Evolutionary conservation across 768 basidiomycete species (phyloP), one percentile per base, ranked within the genome.

Genomic region (Macrocybe gigantea): DNA sequence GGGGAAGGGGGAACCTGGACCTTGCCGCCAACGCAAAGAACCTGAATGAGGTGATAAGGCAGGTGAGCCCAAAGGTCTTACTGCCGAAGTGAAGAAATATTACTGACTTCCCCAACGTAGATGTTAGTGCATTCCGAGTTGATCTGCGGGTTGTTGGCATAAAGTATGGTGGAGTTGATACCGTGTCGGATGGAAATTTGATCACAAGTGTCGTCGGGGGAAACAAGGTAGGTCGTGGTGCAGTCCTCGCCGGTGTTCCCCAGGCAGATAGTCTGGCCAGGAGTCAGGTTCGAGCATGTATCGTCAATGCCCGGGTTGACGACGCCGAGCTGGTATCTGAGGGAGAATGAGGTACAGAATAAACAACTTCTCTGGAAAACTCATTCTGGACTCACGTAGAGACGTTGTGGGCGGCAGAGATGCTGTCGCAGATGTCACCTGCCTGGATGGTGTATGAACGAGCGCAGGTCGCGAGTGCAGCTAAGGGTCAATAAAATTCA

Each of bases 121-220:
- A 91, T 69, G 70, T 89, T 89, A 33, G 60, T 61, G 64, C 81
- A 85, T 0, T 60, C 67, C 0, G 40, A 2, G 56, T 79, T 53
- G 55, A 90, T 72, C 63, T 88, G 82, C 13, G 86, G 88, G 77
- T 92, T 92, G 78, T 90, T 89, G 49, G 53, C 11, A 59, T 62
- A 69, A 31, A 92, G 69, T 5, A 80, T 70, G 34, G 78, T 78
- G 22, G 55, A 48, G 70, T 82, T 77, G 63, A 85, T 56, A 33
- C 68, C 63, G 55, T 65, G 55, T 1, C 44, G 53, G 29, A 40
- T 12, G 30, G 71, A 48, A 46, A 91, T 68, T 12, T n/a, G 49
- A 10, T 78, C 73, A 61, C 89, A 91, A 48, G 68, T 70, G 62
- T 91, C 85, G 57, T 69, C 70, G 1, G 59, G 34, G 37, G 61